Conservation (phyloP, 108 stramenopile genomes). For the Cyclotella kingstonii region DNA sequence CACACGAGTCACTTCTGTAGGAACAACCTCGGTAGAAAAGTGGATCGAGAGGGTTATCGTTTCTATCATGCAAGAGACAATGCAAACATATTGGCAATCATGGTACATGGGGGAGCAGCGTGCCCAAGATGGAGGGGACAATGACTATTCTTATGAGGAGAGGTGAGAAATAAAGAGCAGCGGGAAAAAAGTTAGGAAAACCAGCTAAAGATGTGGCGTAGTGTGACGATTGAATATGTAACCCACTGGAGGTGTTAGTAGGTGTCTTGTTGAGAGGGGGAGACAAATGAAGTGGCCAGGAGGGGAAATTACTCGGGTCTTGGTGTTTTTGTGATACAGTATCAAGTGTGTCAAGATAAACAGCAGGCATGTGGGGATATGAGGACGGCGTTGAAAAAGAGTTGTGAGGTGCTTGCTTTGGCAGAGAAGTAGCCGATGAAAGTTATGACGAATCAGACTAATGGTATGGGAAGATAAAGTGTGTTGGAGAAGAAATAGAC, state of each 20-base stretch:
- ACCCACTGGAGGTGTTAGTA: conserved; percentile 57
- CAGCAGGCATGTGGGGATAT: conserved; percentile 82
- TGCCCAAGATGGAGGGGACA: conserved; percentile 85
- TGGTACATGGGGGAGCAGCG: conserved; percentile 69
- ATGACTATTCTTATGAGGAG: conserved; percentile 60
- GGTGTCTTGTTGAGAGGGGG: conserved; percentile 62
- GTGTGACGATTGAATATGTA: conserved; percentile 43
- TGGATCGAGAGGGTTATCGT: conserved; percentile 30
- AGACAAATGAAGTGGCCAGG: conserved; percentile 73
- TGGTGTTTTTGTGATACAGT: conserved; percentile 71
- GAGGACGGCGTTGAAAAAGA: conserved; percentile 51
- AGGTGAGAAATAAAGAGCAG: conserved; percentile 56
- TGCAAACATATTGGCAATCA: conserved; percentile 75
- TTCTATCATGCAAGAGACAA: conserved; percentile 60
- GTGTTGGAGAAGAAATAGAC: conserved; percentile 55
- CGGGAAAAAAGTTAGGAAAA: conserved; percentile 77
- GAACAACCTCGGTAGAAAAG: conserved; percentile 35
- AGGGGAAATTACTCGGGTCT: conserved; percentile 68
- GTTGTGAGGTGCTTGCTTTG: conserved; percentile 52
- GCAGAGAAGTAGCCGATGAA: conserved; percentile 66
- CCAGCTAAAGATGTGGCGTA: conserved; percentile 56
- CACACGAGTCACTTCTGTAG: conserved; percentile 66
- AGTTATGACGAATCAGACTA: conserved; percentile 66
- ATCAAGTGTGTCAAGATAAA: conserved; percentile 73
- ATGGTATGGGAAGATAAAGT: conserved; percentile 39